phyloP scores from a whole-genome alignment of 352 stramenopile genomes.

The Sclerospora graminicola region DNA sequence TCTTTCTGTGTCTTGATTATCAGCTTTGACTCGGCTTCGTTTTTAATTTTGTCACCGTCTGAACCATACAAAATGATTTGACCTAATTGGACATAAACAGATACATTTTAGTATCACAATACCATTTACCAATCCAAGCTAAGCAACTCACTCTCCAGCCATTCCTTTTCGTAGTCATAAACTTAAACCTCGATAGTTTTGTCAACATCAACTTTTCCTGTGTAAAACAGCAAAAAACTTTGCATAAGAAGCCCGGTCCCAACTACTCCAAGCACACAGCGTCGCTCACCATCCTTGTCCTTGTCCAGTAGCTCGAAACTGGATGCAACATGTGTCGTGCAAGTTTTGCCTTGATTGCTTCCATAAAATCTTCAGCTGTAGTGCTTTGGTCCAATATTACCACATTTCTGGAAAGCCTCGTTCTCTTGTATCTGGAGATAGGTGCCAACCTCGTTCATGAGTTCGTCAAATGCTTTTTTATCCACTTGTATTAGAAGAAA shows the following conservation, averaged over 20 bases:
- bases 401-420: constrained; percentile 22
- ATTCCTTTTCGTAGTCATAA: constrained; percentile 27
- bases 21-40: constrained; percentile 40
- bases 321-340: constrained; percentile 41
- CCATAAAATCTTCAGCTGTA: constrained; percentile 28
- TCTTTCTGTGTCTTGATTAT: constrained; percentile 44
- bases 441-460: constrained; percentile 31
- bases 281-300: constrained; percentile 44
- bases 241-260: background rate
- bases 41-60: constrained; percentile 40
- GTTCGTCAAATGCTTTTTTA: constrained; percentile 34
- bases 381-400: constrained; percentile 21
- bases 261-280: background rate
- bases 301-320: constrained; percentile 45
- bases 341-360: constrained; percentile 53
- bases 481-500: constrained; percentile 20
- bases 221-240: constrained; percentile 1
- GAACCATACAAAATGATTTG: constrained; percentile 52
- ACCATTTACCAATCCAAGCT: background rate
- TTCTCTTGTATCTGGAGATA: constrained; percentile 40
- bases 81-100: constrained; percentile 18
- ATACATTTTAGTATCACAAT: constrained; percentile 4
- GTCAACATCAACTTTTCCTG: constrained; percentile 31
- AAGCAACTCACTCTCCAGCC: constrained; percentile 28
- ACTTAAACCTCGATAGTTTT: constrained; percentile 26